Evolutionary conservation across 148 eudicot species (phyloP).

Genomic region (Cornus kousa): DNA sequence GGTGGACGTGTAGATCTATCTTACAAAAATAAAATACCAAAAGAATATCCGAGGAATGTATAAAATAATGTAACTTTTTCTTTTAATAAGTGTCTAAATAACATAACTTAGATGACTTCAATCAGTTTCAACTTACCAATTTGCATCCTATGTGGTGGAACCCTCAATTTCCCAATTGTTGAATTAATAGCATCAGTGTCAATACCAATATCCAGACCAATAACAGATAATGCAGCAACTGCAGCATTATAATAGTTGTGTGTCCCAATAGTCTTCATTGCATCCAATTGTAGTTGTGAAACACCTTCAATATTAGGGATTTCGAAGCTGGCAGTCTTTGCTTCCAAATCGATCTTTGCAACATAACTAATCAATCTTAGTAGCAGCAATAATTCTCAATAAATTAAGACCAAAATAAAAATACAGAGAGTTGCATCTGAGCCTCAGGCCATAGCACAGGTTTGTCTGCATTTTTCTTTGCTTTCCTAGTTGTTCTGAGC

Average conservation of each 20-base stretch:
- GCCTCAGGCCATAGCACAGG: background rate
- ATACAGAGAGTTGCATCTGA: background rate
- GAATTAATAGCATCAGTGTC: slow-evolving; percentile 6
- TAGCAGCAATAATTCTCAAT: background rate
- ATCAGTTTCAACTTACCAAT: background rate
- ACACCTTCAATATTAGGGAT: background rate
- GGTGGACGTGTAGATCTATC: no score
- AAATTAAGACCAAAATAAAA: background rate
- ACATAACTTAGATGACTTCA: background rate
- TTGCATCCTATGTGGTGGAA: slow-evolving; percentile 18
- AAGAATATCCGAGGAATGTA: background rate
- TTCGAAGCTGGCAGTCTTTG: background rate
- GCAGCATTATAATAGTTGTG: slow-evolving; percentile 15
- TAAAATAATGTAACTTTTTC: no score
- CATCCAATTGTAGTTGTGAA: slow-evolving; percentile 10
- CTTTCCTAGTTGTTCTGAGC: background rate
- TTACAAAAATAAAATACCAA: no score
- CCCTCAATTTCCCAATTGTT: slow-evolving; percentile 11
- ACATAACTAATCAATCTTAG: background rate
- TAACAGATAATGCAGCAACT: slow-evolving; percentile 12
- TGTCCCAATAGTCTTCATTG: slow-evolving; percentile 6
- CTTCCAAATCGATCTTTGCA: slow-evolving; percentile 8
- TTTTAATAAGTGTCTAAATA: background rate
- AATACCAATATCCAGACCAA: slow-evolving; percentile 14
- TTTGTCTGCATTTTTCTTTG: background rate